phyloP scores from a whole-genome alignment of 106 monocot species.

The Dendrobium huoshanense region DNA sequence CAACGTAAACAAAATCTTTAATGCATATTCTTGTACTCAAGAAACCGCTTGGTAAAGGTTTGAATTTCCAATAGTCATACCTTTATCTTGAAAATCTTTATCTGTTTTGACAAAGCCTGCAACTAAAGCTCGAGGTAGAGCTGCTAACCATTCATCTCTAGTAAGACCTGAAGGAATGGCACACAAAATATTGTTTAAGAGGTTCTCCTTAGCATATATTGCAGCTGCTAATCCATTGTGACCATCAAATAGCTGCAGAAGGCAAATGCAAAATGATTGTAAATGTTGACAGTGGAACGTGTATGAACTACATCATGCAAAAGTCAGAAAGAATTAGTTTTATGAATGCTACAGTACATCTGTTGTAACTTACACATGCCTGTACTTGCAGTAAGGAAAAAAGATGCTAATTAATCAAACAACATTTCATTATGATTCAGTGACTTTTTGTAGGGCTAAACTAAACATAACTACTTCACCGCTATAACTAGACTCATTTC shows the following conservation, averaged over 20 bases:
- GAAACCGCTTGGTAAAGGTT: not conserved
- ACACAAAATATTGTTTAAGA: constrained; percentile 70
- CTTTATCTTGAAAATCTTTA: constrained; percentile 84
- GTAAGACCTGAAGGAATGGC: constrained; percentile 74
- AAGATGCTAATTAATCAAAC: not conserved
- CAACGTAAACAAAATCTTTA: not conserved
- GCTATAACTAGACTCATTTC: no score
- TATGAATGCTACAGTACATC: not conserved
- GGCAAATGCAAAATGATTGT: not conserved
- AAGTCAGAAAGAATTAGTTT: not conserved
- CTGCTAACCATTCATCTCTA: constrained; percentile 83
- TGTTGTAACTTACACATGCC: not conserved
- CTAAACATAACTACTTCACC: no score
- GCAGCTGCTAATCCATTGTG: constrained; percentile 91
- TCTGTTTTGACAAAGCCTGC: constrained; percentile 96
- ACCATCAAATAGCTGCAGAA: constrained; percentile 84
- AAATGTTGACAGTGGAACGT: not conserved
- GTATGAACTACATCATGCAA: not conserved
- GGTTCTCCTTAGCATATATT: constrained; percentile 79
- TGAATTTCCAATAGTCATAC: constrained; percentile 17
- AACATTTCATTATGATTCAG: not conserved
- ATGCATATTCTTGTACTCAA: constrained; percentile 1
- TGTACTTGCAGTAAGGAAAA: not conserved
- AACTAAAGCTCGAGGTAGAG: constrained; percentile 86
- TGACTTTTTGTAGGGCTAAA: not conserved